These are phyloP conservation scores for Thalassiosira allenii DNA, from an alignment of 352 stramenopile species.

Conservation along the genomic window DNA sequence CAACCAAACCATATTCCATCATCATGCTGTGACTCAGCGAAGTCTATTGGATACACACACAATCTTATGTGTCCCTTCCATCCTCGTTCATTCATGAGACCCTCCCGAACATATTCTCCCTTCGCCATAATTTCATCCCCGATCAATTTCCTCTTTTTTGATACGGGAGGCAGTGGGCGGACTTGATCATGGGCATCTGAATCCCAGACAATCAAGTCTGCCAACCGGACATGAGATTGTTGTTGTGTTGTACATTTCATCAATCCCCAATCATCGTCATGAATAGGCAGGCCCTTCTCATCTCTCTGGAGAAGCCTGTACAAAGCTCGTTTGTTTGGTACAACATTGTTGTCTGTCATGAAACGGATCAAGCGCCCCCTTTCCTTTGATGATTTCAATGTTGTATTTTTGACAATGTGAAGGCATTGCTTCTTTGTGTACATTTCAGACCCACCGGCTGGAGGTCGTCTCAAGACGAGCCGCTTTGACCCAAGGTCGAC, in stretches of 20 bases:
- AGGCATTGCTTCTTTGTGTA: constrained; percentile 10
- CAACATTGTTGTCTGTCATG: constrained; percentile 1
- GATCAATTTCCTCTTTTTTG: background rate
- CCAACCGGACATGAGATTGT: background rate
- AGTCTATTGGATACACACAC: background rate
- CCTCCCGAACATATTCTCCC: background rate
- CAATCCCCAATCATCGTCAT: constrained; percentile 13
- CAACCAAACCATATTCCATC: too few species aligned
- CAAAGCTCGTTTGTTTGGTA: constrained; percentile 2
- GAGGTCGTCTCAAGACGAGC: constrained; percentile 12
- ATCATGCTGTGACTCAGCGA: too few species aligned
- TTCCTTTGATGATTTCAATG: constrained; percentile 3
- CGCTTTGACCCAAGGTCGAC: constrained; percentile 11
- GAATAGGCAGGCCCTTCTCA: constrained; percentile 17
- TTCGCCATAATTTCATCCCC: background rate
- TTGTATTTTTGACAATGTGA: constrained; percentile 12
- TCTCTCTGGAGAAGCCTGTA: constrained; percentile 13
- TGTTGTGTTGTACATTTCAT: constrained; percentile 1
- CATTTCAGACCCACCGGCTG: background rate
- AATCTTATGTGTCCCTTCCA: background rate
- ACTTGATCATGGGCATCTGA: background rate
- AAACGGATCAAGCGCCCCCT: constrained; percentile 5
- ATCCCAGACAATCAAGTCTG: background rate
- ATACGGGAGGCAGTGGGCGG: too few species aligned
- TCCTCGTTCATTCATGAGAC: background rate